Base-by-base conservation (phyloP, 2,329 filamentous ascomycete genomes). In the Cytospora mali region DNA sequence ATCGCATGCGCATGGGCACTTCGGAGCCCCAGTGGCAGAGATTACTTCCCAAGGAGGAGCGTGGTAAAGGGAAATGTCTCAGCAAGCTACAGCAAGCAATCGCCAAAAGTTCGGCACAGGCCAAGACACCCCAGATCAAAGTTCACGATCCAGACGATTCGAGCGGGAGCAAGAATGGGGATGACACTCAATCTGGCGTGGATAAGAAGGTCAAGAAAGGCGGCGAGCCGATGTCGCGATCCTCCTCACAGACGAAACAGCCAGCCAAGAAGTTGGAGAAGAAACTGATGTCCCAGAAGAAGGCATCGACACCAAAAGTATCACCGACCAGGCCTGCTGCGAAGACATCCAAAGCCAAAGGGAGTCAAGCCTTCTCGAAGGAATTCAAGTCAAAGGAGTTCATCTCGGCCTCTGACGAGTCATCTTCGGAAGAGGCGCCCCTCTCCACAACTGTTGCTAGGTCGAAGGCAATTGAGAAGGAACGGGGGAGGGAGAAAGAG, bases 51-150 rank as follows among this genome's bases (percentile, higher is more conserved):
- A 79, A 77, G 66, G 78, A 82, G 53, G 84, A 88, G 61, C 79
- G 86, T 56, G 84, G 84, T 58, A 83, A 82, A 61, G 86, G 86
- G 58, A 87, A 83, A 56, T 83, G 81, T 56, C 74, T 89, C 35
- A 88, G 86, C 74, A 85, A 83, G 68, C 74, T 89, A 10, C 86
- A 88, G 67, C 83, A 81, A 13, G 80, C 81, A 11, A 78, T 89
- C 51, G 84, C 82, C 55, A 84, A 82, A 70, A 80, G 80, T 2
- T 76, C 79, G n/a, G 72, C 77, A 18, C 75, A 73, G 33, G 78
- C 83, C 2, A 85, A 82, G 69, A 77, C 78, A 4, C 78, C 83
- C 1, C 85, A 82, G 70, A 77, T 79, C 67, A 80, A 80, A 66
- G 74, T 77, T 6, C 79, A 83, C 62, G 84, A 81, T 68, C 73